Base-by-base conservation (phyloP, 345 rosid species). In the Gossypium mustelinum region DNA sequence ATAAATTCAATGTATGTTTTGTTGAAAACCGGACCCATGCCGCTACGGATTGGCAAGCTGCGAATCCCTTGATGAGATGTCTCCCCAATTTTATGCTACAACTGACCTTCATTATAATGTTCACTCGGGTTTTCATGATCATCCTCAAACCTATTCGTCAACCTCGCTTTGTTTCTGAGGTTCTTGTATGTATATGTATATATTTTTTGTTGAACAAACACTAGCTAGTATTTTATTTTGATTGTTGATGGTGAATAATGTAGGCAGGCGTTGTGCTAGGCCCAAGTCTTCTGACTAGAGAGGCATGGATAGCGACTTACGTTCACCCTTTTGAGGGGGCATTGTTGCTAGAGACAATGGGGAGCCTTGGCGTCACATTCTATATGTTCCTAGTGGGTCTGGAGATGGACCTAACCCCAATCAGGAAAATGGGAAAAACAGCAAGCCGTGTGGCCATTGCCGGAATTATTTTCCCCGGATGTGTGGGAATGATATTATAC, bases 401-500 rank as follows among this genome's bases (percentile, higher is more conserved):
- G 1, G 72, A 75, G 22, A 75, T 75, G 64, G 77, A 75, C 62
- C 3, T 75, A 16, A 63, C 48, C 8, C 77, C 77, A 11, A 10
- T 74, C 13, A 48, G 39, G 20, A 63, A 3, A 34, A 62, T 74
- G 41, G 57, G 3, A 25, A 50, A 52, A 20, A 22, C n/a, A 17
- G 39, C 72, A 7, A 22, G 10, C 9, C 18, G 70, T 48, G 54
- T 83, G 18, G 83, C 89, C 24, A 13, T 75, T 0, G 75, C 82
- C 3, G 87, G 85, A 45, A 55, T 73, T 25, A 9, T 79, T 11
- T 7, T 85, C 7, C 87, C 93, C 0, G 54, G 73, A 41, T 62
- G 25, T 11, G 43, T 61, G 1, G 88, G 89, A 22, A 39, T 78
- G 7, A 71, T 55, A 55, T 71, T 81, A 2, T 84, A 57, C 48